Conservation (phyloP, 2,329 filamentous ascomycete genomes). For the Trichoderma hamatum region DNA sequence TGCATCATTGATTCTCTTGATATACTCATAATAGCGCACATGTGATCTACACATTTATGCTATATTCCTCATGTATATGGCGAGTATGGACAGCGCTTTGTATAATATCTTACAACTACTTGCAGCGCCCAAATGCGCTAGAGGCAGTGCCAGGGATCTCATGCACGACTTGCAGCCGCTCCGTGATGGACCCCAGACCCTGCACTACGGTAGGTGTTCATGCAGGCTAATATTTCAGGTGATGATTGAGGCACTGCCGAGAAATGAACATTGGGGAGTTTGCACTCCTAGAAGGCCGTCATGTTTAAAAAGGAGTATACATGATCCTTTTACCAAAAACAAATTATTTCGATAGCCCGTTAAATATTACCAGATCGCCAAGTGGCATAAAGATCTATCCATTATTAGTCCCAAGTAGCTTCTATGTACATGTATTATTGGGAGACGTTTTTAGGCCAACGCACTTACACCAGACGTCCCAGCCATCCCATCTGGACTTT, state of each 20-base stretch:
- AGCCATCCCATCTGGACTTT: not conserved
- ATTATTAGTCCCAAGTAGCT: no score
- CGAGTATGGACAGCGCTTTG: no score
- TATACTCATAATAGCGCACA: not conserved
- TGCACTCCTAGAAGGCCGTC: not conserved
- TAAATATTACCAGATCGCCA: not conserved
- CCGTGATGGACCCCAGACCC: not conserved
- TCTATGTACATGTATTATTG: no score
- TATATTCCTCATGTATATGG: no score
- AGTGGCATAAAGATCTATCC: not conserved
- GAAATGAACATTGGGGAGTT: not conserved
- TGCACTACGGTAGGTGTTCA: not conserved
- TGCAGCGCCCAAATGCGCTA: not conserved
- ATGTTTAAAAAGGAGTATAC: not conserved
- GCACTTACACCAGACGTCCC: not conserved
- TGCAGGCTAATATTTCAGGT: not conserved
- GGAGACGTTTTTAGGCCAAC: not conserved
- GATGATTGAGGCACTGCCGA: not conserved
- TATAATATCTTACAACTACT: no score
- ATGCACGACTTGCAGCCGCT: not conserved
- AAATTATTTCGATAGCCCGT: not conserved
- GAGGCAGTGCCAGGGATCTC: not conserved
- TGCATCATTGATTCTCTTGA: not conserved
- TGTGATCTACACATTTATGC: not conserved
- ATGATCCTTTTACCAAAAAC: not conserved